phyloP scores from a whole-genome alignment of 2,329 filamentous ascomycete genomes.

The Colletotrichum higginsianum region DNA sequence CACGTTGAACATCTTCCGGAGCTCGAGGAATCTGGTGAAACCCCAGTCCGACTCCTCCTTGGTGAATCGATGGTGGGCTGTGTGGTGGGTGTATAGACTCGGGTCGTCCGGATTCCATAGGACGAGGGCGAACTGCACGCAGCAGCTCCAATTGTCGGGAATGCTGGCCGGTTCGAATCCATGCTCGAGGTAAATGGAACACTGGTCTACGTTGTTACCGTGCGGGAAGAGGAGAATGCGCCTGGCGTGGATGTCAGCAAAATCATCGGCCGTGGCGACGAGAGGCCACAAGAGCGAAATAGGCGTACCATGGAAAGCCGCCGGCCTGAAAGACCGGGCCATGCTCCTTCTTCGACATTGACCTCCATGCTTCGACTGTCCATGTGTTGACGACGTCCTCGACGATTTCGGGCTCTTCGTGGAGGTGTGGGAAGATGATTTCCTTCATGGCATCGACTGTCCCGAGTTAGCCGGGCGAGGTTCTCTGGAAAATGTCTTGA shows the following conservation, averaged over 20 bases:
- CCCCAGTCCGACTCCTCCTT: slow-evolving; percentile 98
- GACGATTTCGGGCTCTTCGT: slow-evolving; percentile 84
- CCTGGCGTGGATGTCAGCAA: slow-evolving; percentile 64
- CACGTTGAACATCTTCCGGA: slow-evolving; percentile 85
- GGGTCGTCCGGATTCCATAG: slow-evolving; percentile 96
- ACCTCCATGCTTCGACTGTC: slow-evolving; percentile 88
- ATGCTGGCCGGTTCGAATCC: slow-evolving; percentile 81
- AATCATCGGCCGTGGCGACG: not conserved
- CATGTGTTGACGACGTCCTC: slow-evolving; percentile 86
- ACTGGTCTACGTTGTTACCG: slow-evolving; percentile 94
- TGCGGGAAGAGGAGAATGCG: slow-evolving; percentile 95
- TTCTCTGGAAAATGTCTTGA: not conserved
- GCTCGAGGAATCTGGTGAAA: slow-evolving; percentile 95
- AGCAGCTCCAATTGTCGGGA: slow-evolving; percentile 95
- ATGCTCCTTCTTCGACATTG: slow-evolving; percentile 83
- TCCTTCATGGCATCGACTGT: slow-evolving; percentile 89
- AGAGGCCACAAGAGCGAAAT: not conserved
- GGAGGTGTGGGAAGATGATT: slow-evolving; percentile 78
- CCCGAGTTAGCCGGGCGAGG: slow-evolving; percentile 46
- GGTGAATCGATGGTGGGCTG: slow-evolving; percentile 95
- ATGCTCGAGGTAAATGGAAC: slow-evolving; percentile 96
- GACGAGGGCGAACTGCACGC: slow-evolving; percentile 94
- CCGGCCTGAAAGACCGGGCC: slow-evolving; percentile 90
- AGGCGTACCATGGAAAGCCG: slow-evolving; percentile 84
- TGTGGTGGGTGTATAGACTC: slow-evolving; percentile 84